Evolutionary conservation across 2,329 filamentous ascomycete genomes (phyloP), one percentile per base, ranked within the genome.

Genomic region (Phoma sp.): DNA sequence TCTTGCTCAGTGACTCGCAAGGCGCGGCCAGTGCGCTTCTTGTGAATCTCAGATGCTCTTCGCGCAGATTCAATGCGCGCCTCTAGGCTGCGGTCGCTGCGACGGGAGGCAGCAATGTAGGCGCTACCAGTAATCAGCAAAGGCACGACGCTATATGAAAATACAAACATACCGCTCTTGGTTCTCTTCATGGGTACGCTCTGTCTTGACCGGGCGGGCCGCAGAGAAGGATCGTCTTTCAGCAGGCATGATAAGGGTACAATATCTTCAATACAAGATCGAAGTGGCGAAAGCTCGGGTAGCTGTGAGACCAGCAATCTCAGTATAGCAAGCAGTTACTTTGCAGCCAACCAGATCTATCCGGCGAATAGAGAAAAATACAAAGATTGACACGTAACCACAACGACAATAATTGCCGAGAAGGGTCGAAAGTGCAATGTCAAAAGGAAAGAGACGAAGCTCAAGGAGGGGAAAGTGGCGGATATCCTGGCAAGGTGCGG

Each of bases 21-120:
- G 2, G 84, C 86, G 64, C 91, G 89, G 35, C 93, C 93, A 0
- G 93, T 96, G 14, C 92, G 86, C 72, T 88, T 85, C 78, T 92
- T 91, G 81, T 96, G 93, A 33, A 96, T 91, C 67, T 91, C 87
- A n/a, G 93, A 96, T 5, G 93, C 93, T 75, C 90, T 86, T 46
- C 86, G 84, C 11, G 93, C 93, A 2, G 93, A 97, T 71, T 96
- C 90, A 14, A 96, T 84, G 24, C 93, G 86, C 11, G 92, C 92
- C 74, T 97, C 92, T 13, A 96, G 78, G 69, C 89, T 93, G 48
- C 93, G 86, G 68, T 97, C 93, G 65, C 89, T 89, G 60, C 93
- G 83, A 61, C 93, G 82, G 5, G 93, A 97, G 3, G 93, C 93
- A 10, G 93, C 93, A 64, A 97, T 95, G 72, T 96, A 97, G 22